Base-by-base conservation (phyloP, 768 basidiomycete genomes). In the Boletus coccyginus region DNA sequence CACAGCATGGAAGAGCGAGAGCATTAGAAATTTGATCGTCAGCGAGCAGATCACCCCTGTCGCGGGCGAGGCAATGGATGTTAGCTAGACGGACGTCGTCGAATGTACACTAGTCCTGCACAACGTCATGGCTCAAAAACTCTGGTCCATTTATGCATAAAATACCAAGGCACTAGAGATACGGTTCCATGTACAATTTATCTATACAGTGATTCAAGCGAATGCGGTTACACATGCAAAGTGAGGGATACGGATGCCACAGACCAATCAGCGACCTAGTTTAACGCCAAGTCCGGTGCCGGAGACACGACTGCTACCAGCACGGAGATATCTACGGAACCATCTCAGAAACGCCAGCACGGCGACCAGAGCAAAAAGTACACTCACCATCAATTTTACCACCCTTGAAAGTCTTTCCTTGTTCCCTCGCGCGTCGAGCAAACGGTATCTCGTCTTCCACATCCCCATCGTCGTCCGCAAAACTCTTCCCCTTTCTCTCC, bases 1-100 rank as follows among this genome's bases (percentile, higher is more conserved):
- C 27, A 98, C 94, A 0, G 91, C 89, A 7, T 92, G 87, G 85
- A 92, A 89, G 74, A 86, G 81, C 57, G 92, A 97, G 75, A 79
- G 75, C 35, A 78, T 98, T 48, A 78, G 88, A 60, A 81, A 74
- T 53, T 73, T 96, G 56, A 74, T 98, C 48, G 81, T 90, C 19
- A 81, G 74, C 31, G 94, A 96, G 73, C 81, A 86, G 56, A 69
- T 88, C 27, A 86, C 78, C 12, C 71, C 74, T 7, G 64, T 85
- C 16, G 75, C 63, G 8, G 81, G 80, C 38, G 91, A 92, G 62
- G 88, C 83, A 45, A 93, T 92, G 91, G 91, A 93, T 75, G 88
- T 82, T 35, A 83, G 86, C 72, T 92, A 79, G 68, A 61, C 52
- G 44, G 4, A 39, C 43, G 42, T 51, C 33, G n/a, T 47, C 24